Evolutionary conservation across 768 basidiomycete genomes (phyloP).

Genomic region (Termitomyces sp.): DNA sequence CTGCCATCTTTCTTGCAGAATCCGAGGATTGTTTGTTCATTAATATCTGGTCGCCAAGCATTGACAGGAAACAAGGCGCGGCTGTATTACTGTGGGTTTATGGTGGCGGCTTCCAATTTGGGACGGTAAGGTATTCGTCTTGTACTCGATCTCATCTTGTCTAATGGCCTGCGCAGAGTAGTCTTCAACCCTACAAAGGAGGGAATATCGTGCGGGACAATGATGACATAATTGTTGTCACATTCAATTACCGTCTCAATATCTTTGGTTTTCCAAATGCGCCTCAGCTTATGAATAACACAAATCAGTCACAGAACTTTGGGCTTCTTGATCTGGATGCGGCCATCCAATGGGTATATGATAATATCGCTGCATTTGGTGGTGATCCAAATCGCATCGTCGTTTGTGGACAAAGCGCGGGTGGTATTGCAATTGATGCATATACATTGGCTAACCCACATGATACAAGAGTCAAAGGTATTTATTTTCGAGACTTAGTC

Average conservation of each 20-base stretch:
- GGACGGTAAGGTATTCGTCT: conserved; percentile 18
- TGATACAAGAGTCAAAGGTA: conserved; percentile 20
- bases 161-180: conserved; percentile 18
- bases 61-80: conserved; percentile 19
- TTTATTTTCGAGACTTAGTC: neutral
- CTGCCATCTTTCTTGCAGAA: conserved; percentile 20
- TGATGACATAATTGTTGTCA: conserved; percentile 28
- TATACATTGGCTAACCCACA: conserved; percentile 28
- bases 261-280: conserved; percentile 31
- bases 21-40: conserved; percentile 29
- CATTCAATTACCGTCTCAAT: conserved; percentile 16
- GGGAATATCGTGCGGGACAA: conserved; percentile 26
- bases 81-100: conserved; percentile 24
- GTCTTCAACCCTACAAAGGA: conserved; percentile 21
- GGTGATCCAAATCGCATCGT: conserved; percentile 32
- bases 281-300: conserved; percentile 23
- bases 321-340: conserved; percentile 24
- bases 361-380: conserved; percentile 39
- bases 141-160: neutral
- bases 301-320: neutral
- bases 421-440: conserved; percentile 24
- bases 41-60: conserved; percentile 33
- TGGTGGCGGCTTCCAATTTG: conserved; percentile 31
- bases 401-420: conserved; percentile 32
- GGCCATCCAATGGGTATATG: conserved; percentile 39